phyloP scores from a whole-genome alignment of 2,329 filamentous ascomycete species.

The Cordyceps tenuipes region DNA sequence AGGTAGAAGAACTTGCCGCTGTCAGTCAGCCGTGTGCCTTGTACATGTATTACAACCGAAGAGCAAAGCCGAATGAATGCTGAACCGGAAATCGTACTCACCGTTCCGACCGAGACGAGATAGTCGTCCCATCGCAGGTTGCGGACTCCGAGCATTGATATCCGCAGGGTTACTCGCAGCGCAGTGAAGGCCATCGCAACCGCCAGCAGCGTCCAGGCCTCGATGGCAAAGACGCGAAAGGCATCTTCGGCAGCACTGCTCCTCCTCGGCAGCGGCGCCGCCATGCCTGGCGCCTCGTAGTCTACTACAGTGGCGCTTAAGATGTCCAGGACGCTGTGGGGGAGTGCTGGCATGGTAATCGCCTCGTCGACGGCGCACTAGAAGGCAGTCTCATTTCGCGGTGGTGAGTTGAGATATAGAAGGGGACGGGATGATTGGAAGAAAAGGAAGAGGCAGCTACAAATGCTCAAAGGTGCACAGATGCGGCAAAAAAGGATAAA shows the following conservation, averaged over 20 bases:
- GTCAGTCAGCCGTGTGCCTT: not conserved
- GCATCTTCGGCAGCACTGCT: not conserved
- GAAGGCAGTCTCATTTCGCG: not conserved
- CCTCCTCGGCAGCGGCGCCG: not conserved
- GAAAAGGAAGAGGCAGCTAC: not conserved
- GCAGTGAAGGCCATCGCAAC: not conserved
- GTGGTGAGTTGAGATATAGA: not conserved
- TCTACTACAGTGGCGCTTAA: not conserved
- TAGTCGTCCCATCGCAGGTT: constrained; percentile 9
- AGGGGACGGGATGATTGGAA: not conserved
- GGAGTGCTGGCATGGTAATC: not conserved
- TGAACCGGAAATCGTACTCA: not conserved
- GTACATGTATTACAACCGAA: no score
- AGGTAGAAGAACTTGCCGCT: constrained; percentile 13
- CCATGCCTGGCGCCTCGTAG: not conserved
- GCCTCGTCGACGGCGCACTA: not conserved
- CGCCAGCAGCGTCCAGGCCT: constrained; percentile 3
- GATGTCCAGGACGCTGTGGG: not conserved
- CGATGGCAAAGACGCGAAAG: constrained; percentile 1
- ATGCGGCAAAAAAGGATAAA: no score
- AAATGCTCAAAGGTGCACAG: not conserved
- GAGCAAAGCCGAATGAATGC: no score
- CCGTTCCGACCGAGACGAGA: constrained; percentile 8
- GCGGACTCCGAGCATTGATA: constrained; percentile 4
- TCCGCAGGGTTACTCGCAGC: not conserved